phyloP scores from a whole-genome alignment of 257 asterid genomes.

The Plantago ovata region DNA sequence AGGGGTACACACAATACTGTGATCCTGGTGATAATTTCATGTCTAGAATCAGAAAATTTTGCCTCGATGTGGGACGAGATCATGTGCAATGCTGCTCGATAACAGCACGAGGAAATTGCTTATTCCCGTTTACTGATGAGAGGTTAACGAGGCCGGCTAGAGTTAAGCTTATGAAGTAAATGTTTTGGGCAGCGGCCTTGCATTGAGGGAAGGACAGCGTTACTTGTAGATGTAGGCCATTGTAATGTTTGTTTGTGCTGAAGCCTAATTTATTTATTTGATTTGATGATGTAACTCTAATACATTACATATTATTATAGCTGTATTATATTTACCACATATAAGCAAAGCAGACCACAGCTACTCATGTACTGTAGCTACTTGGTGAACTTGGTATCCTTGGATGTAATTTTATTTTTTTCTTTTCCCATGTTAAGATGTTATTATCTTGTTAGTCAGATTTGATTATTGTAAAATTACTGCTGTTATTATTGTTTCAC shows the following conservation, averaged over 20 bases:
- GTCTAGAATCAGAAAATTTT: conserved; percentile 12
- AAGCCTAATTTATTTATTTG: no score
- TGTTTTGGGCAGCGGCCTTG: conserved; percentile 1
- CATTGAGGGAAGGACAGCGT: no score
- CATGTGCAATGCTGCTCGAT: not conserved
- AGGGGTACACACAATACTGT: conserved; percentile 44
- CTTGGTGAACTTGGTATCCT: not conserved
- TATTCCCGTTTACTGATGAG: conserved; percentile 2
- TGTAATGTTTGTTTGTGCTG: no score
- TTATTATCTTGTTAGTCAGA: no score
- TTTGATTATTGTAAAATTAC: no score
- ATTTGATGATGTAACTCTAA: no score
- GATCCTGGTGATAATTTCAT: conserved; percentile 23
- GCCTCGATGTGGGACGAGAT: not conserved
- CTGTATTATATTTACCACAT: no score
- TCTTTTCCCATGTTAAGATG: no score
- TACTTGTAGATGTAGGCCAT: no score
- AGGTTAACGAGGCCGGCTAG: not conserved
- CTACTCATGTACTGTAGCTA: not conserved
- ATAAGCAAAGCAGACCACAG: no score
- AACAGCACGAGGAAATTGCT: conserved; percentile 3
- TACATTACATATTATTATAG: no score
- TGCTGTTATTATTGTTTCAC: no score
- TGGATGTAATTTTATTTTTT: not conserved
- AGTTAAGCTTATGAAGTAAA: conserved; percentile 1